phyloP scores from a whole-genome alignment of 2,329 filamentous ascomycete species.

The Neurospora sp. region DNA sequence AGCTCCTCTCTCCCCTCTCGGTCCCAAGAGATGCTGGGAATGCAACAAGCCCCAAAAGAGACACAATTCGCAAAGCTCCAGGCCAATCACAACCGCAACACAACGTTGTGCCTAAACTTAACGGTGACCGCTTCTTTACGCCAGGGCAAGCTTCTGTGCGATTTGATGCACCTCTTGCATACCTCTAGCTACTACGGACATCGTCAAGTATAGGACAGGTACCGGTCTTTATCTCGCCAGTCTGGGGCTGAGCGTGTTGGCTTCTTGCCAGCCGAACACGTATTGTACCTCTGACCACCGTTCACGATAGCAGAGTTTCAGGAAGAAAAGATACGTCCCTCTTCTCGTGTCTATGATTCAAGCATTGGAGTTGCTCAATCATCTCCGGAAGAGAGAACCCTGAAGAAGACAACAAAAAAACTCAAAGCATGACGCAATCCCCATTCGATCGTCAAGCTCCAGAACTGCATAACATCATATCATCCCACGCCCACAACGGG shows the following conservation, averaged over 20 bases:
- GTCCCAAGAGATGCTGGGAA: neutral
- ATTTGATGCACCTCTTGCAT: neutral
- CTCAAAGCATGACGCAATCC: neutral
- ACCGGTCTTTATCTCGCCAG: neutral
- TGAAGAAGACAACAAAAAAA: neutral
- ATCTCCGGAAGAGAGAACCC: neutral
- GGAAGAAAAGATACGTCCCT: neutral
- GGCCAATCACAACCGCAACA: neutral
- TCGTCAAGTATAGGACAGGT: neutral
- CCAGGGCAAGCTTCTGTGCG: neutral
- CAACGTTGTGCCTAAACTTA: neutral
- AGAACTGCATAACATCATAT: neutral
- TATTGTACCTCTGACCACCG: neutral
- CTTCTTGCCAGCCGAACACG: neutral
- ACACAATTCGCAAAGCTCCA: neutral
- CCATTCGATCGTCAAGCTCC: neutral
- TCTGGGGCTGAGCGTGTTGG: neutral
- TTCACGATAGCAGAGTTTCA: neutral
- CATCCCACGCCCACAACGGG: neutral
- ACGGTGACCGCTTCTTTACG: neutral
- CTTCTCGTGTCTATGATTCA: neutral
- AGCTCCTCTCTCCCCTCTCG: neutral
- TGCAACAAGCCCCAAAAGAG: neutral
- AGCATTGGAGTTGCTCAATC: too few species aligned
- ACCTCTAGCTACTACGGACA: neutral